Evolutionary conservation across 2,329 filamentous ascomycete species (phyloP).

Genomic region (Cladosporium austrohemisphaericum): DNA sequence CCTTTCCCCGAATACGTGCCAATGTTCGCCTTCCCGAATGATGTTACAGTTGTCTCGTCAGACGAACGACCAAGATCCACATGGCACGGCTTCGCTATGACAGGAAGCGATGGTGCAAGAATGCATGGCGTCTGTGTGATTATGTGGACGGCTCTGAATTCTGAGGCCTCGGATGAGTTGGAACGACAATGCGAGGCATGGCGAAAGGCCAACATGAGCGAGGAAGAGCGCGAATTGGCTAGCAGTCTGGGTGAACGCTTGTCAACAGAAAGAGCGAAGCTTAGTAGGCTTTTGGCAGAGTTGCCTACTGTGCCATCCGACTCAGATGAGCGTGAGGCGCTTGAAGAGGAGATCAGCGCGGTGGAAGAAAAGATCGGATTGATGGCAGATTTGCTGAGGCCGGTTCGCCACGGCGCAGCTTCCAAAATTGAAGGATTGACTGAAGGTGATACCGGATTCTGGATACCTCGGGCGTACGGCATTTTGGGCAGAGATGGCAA

Average conservation of each 20-base stretch:
- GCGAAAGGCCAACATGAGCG: constrained; percentile 69
- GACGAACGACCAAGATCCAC: constrained; percentile 93
- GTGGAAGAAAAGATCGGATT: constrained; percentile 96
- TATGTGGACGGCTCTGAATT: constrained; percentile 84
- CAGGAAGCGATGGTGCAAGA: constrained; percentile 83
- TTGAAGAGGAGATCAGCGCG: constrained; percentile 91
- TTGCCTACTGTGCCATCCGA: constrained; percentile 78
- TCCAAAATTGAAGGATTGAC: constrained; percentile 97
- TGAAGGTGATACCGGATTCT: constrained; percentile 90
- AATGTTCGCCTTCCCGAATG: constrained; percentile 99
- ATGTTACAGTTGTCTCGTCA: constrained; percentile 93
- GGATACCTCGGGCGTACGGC: constrained; percentile 91
- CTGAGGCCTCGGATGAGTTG: constrained; percentile 76
- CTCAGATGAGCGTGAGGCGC: constrained; percentile 70
- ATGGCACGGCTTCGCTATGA: constrained; percentile 99
- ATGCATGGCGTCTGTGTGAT: constrained; percentile 88
- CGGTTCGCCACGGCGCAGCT: constrained; percentile 87
- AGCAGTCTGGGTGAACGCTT: constrained; percentile 86
- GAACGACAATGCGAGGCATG: constrained; percentile 59
- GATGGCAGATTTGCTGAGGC: constrained; percentile 93
- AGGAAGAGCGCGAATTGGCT: constrained; percentile 85
- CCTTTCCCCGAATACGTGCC: constrained; percentile 95
- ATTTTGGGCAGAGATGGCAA: constrained; percentile 80
- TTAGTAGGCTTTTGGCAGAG: constrained; percentile 81
- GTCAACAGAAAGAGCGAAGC: constrained; percentile 79